phyloP scores from a whole-genome alignment of 495 filamentous ascomycete species.

The Neurospora sp. region DNA sequence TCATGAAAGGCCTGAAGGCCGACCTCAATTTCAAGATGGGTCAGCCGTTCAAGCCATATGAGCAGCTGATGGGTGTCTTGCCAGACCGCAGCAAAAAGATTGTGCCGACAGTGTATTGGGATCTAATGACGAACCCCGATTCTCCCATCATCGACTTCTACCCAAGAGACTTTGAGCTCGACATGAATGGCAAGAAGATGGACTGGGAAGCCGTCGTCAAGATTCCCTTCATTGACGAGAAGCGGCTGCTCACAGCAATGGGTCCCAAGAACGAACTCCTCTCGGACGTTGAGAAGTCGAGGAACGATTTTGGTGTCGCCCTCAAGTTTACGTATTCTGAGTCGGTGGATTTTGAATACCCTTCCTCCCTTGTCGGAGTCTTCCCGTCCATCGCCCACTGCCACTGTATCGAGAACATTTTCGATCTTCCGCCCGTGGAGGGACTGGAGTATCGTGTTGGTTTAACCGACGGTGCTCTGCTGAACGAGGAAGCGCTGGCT shows the following conservation, averaged over 20 bases:
- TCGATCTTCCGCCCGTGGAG: constrained; percentile 86
- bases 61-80: constrained; percentile 97
- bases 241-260: constrained; percentile 74
- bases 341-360: constrained; percentile 67
- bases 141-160: constrained; percentile 99
- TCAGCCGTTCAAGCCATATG: constrained; percentile 86
- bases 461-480: constrained; percentile 74
- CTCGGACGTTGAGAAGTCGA: constrained; percentile 59
- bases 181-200: constrained; percentile 99
- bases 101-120: constrained; percentile 77
- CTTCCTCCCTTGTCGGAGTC: constrained; percentile 76
- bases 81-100: constrained; percentile 96
- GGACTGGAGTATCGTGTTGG: constrained; percentile 80
- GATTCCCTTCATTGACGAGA: constrained; percentile 96
- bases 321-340: constrained; percentile 85
- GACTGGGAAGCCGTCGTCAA: constrained; percentile 99
- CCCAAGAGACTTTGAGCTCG: constrained; percentile 90
- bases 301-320: constrained; percentile 86
- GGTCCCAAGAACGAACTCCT: constrained; percentile 69
- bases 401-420: constrained; percentile 88
- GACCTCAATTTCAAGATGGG: constrained; percentile 88
- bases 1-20: constrained; percentile 77
- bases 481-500: constrained; percentile 72
- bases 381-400: constrained; percentile 86
- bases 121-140: constrained; percentile 79